Base-by-base conservation (phyloP, 192 early-diverging fungal genomes). In the Coemansia sp. region DNA sequence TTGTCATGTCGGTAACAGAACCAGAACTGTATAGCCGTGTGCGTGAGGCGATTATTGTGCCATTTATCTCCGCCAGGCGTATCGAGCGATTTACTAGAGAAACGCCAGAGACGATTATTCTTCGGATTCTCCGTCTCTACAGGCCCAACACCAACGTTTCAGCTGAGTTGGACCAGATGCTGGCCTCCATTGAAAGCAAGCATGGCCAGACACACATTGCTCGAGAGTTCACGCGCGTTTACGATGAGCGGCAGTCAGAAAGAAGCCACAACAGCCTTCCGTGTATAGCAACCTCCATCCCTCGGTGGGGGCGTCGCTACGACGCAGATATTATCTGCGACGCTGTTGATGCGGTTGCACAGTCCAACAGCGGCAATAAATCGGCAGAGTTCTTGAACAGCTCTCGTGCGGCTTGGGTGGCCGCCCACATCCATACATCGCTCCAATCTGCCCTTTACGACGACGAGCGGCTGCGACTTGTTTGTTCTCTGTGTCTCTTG, bases 281-380 rank as follows among this genome's bases (percentile, higher is more conserved):
- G n/a, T 15, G 15, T 6, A 17, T 32, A 17, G 10, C 33, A 34
- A 11, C 29, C 0, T 36, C 40, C 38, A 25, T 73, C 25, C 61
- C 69, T n/a, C 69, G 69, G 43, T 80, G 77, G 77, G 72, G 77
- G 6, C 67, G 73, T 43, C 69, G 66, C 50, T 71, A 80, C 50
- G 33, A 45, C 14, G 33, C 19, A 19, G 48, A 35, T 6, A n/a
- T 29, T 9, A 48, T 80, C 9, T 34, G 43, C 48, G 25, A 52
- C 9, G 63, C 66, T 32, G 34, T 74, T 23, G 59, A 33, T 19
- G n/a, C 25, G 11, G 29, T 63, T 4, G 50, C 61, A 35, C 33
- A 50, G 33, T 15, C 25, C 14, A 56, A 40, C 53, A 64, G 65
- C 32, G 54, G 41, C 20, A 0, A 2, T 8, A 42, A 49, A 42